Evolutionary conservation across 2,329 filamentous ascomycete genomes (phyloP), one percentile per base, ranked within the genome.

Genomic region (Teratosphaeria zuluensis): DNA sequence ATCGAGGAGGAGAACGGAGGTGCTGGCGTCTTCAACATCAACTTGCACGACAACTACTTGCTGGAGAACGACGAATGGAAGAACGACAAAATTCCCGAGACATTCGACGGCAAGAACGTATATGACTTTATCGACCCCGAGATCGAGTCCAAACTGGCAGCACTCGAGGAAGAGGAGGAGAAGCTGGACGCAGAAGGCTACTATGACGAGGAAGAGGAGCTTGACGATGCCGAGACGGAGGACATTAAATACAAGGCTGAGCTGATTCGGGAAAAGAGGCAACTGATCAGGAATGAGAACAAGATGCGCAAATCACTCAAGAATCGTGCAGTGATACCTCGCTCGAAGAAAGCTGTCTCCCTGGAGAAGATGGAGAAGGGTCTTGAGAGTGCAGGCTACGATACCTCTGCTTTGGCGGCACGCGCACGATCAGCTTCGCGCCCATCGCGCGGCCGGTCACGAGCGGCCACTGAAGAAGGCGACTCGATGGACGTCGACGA

Each of bases 71-170:
- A 88, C 51, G 90, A 94, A 59, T 97, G 94, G 94, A 96, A 95
- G 75, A 84, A 96, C 73, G 95, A 99, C 78, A 90, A 89, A 76
- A 89, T 97, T 58, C 94, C 94, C 33, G 94, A 99, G 76, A 81
- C 96, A 54, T 88, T 92, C 74, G 86, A 97, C 71, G 94, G 94
- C 75, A 92, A 92, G 82, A 99, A 99, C 74, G 89, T 99, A 59
- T 94, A 92, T 77, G 94, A 99, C 76, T 99, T 90, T 74, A 85
- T 99, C 70, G 94, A 97, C 70, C 92, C 92, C 1, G 95, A 99
- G 58, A 99, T 99, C 71, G 94, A 96, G 70, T 83, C 85, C 65
- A 97, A 96, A 79, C 83, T 99, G 55, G 86, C 87, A 56, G 90
- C 90, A 58, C 81, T 99, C 35, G 94, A 99, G 75, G 92, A 92